Conservation (phyloP, 768 basidiomycete species). For the Bullera alba region DNA sequence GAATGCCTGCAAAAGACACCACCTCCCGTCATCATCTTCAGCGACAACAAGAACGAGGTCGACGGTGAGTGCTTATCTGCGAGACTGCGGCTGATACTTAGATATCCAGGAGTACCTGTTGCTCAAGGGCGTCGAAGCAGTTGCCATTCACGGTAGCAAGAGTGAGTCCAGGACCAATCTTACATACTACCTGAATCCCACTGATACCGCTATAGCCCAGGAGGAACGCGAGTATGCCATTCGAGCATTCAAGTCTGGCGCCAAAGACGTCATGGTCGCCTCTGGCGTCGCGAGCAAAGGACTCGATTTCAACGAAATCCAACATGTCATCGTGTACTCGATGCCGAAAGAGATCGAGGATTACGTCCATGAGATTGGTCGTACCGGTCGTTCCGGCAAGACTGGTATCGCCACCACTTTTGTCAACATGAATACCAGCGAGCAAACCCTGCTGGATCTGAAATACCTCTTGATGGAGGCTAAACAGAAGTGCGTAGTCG, state of each 20-base stretch:
- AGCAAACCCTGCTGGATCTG: constrained; percentile 91
- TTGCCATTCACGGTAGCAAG: constrained; percentile 97
- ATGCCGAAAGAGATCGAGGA: constrained; percentile 99
- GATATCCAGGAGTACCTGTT: constrained; percentile 98
- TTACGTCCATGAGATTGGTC: constrained; percentile 98
- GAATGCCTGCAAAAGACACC: constrained; percentile 98
- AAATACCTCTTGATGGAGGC: constrained; percentile 96
- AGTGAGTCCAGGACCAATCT: constrained; percentile 61
- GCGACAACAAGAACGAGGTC: constrained; percentile 99
- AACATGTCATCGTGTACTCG: constrained; percentile 96
- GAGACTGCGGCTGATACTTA: constrained; percentile 39
- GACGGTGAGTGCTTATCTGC: constrained; percentile 59
- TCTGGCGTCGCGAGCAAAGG: constrained; percentile 97
- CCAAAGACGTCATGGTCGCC: constrained; percentile 99
- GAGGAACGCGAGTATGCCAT: constrained; percentile 99
- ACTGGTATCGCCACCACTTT: constrained; percentile 99
- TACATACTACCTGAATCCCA: neutral
- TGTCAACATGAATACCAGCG: constrained; percentile 94
- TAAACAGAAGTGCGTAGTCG: constrained; percentile 80
- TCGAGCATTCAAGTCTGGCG: constrained; percentile 92
- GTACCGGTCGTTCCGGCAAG: constrained; percentile 94
- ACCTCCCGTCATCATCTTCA: constrained; percentile 95
- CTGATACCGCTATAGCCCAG: constrained; percentile 58
- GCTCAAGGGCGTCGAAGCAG: constrained; percentile 94
- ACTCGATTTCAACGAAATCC: constrained; percentile 96